Base-by-base conservation (phyloP, 192 early-diverging fungal species). In the Umbelopsis isabellina region DNA sequence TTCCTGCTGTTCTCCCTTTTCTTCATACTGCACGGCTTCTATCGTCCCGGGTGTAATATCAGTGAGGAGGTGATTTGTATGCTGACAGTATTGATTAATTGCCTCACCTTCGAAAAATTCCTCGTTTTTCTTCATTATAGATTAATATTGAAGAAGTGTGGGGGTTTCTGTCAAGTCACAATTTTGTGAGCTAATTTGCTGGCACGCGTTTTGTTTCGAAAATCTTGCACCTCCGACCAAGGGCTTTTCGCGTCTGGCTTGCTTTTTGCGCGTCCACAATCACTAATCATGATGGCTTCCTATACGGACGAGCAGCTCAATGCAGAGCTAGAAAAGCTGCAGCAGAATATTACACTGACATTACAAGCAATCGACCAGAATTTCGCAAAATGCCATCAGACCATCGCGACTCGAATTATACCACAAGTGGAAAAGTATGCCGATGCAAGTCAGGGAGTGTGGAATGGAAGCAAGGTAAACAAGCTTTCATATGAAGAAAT, bases 1-100 rank as follows among this genome's bases (percentile, higher is more conserved):
- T 10, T 46, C 81, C 80, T 92, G 91, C 35, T 88, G 76, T 68
- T 93, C 90, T 11, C 91, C 92, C 74, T 85, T 81, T 45, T 87
- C 85, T 65, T 87, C 85, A 22, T 76, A 75, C 72, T 77, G 80
- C 22, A 87, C 79, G 16, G 78, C 85, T 71, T 84, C 85, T 87
- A 49, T 20, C 6, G 5, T 41, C 6, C 37, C 37, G 37, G 10
- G 10, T 6, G n/a, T 41, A 41, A 6, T 4, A 9, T 6, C 7
- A 10, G 0, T 41, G 7, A 41, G 6, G 1, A 41, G 0, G 6
- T 30, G 21, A 22, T 13, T 52, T 2, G 20, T 30, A 52, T 53
- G 46, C 20, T 25, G 23, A 27, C 15, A 49, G 15, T 41, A 6
- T 9, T 10, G 6, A 6, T 10, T 41, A 1, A 1, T 30, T 4